Percentiles rank a stretch among this genome's conserved stretches.
phyloP scores from a whole-genome alignment of 148 eudicot genomes.

The Spergularia bocconei region DNA sequence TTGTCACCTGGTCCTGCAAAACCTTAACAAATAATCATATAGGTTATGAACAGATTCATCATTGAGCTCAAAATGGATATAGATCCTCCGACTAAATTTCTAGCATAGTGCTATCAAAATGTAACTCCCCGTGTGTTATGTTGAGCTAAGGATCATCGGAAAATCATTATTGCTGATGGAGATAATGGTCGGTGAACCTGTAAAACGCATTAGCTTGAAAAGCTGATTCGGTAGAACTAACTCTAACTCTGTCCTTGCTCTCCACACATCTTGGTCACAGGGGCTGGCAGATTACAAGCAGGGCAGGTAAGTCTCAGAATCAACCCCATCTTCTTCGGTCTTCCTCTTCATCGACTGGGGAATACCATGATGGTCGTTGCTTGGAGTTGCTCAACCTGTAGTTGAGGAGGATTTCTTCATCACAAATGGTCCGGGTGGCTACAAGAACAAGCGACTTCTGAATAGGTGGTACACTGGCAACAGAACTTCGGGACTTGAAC shows the following conservation, averaged over 20 bases:
- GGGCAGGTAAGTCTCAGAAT: background rate
- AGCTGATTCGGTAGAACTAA: background rate
- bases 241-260: background rate
- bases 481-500: slow-evolving; percentile 71
- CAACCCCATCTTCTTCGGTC: slow-evolving; percentile 88
- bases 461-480: slow-evolving; percentile 37
- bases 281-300: background rate
- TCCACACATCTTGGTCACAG: background rate
- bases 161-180: background rate
- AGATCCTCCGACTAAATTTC: background rate
- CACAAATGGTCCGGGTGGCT: slow-evolving; percentile 57
- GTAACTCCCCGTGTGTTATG: background rate
- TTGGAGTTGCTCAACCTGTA: slow-evolving; percentile 86
- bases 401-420: slow-evolving; percentile 81
- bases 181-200: background rate
- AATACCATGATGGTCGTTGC: slow-evolving; percentile 79
- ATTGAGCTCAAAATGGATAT: background rate
- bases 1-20: background rate
- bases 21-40: background rate
- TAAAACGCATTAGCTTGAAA: background rate
- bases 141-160: background rate
- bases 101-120: background rate
- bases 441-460: slow-evolving; percentile 74
- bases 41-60: background rate
- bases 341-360: slow-evolving; percentile 90